Evolutionary conservation across 2,329 filamentous ascomycete genomes (phyloP).

Genomic region (Penicillium fuscoglaucum): DNA sequence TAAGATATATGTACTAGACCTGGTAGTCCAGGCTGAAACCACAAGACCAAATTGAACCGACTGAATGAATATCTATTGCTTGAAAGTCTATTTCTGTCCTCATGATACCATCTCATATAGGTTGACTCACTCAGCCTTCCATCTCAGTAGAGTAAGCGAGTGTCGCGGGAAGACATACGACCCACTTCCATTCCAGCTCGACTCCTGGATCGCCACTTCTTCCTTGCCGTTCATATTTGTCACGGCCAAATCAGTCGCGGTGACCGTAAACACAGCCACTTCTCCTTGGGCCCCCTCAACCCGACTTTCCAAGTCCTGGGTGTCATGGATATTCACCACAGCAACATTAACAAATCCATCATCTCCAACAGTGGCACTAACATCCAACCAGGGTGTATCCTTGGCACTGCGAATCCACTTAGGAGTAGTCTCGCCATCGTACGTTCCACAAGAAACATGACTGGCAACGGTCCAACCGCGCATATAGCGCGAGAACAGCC

Average conservation of each 20-base stretch:
- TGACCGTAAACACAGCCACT: conserved; percentile 64
- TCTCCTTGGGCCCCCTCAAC: conserved; percentile 57
- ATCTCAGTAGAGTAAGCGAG: conserved; percentile 67
- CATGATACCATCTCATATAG: background rate
- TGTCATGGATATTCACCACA: conserved; percentile 71
- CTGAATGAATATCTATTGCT: background rate
- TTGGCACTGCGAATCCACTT: conserved; percentile 49
- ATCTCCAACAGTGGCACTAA: conserved; percentile 45
- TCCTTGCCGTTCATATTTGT: conserved; percentile 65
- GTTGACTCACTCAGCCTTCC: conserved; percentile 41
- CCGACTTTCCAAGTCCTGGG: conserved; percentile 58
- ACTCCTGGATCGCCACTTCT: conserved; percentile 62
- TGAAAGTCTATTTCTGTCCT: background rate
- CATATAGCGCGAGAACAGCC: conserved; percentile 71
- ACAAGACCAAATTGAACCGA: background rate
- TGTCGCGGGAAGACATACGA: conserved; percentile 67
- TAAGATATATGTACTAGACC: background rate
- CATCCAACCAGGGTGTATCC: conserved; percentile 63
- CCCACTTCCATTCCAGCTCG: conserved; percentile 63
- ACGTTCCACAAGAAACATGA: conserved; percentile 64
- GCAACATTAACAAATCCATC: conserved; percentile 65
- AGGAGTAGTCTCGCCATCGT: conserved; percentile 57
- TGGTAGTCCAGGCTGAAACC: too few relatives aligned
- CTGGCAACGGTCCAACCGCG: conserved; percentile 67
- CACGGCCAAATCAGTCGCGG: conserved; percentile 56